Evolutionary conservation across 2,329 filamentous ascomycete species (phyloP).

Genomic region (Fusarium phyllophilum): DNA sequence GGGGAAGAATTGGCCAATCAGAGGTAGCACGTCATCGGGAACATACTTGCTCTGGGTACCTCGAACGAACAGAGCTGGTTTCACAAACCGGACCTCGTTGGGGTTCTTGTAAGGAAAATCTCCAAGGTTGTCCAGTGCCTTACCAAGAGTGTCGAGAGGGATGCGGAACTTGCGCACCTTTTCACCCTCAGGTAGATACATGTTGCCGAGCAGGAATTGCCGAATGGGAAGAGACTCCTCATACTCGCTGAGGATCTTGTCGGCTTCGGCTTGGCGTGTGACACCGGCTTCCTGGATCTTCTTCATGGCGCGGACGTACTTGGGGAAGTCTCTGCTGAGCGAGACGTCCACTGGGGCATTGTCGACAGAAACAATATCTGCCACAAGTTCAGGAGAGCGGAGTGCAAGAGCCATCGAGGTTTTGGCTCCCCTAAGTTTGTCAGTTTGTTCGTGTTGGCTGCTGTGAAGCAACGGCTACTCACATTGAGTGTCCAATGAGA

Average conservation of each 20-base stretch:
- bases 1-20: slow-evolving; percentile 85
- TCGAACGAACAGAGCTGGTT: slow-evolving; percentile 82
- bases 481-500: slow-evolving; percentile 95
- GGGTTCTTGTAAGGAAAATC: slow-evolving; percentile 89
- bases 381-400: slow-evolving; percentile 71
- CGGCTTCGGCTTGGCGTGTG: slow-evolving; percentile 79
- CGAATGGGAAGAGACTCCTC: slow-evolving; percentile 80
- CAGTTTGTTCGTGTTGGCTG: background rate
- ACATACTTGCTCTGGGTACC: slow-evolving; percentile 83
- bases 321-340: slow-evolving; percentile 77
- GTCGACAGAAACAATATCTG: slow-evolving; percentile 83
- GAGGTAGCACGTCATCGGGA: slow-evolving; percentile 80
- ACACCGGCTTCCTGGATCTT: slow-evolving; percentile 76
- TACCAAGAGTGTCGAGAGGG: slow-evolving; percentile 76
- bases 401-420: slow-evolving; percentile 89
- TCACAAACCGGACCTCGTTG: slow-evolving; percentile 73
- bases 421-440: slow-evolving; percentile 78
- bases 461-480: slow-evolving; percentile 42
- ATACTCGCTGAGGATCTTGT: slow-evolving; percentile 78
- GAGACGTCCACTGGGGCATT: slow-evolving; percentile 88
- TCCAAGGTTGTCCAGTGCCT: slow-evolving; percentile 77
- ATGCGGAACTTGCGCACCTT: slow-evolving; percentile 78
- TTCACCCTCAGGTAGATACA: slow-evolving; percentile 65
- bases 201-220: slow-evolving; percentile 91
- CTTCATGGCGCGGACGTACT: slow-evolving; percentile 87